Base-by-base conservation (phyloP, 345 rosid genomes). In the Lenwebbia sp. region DNA sequence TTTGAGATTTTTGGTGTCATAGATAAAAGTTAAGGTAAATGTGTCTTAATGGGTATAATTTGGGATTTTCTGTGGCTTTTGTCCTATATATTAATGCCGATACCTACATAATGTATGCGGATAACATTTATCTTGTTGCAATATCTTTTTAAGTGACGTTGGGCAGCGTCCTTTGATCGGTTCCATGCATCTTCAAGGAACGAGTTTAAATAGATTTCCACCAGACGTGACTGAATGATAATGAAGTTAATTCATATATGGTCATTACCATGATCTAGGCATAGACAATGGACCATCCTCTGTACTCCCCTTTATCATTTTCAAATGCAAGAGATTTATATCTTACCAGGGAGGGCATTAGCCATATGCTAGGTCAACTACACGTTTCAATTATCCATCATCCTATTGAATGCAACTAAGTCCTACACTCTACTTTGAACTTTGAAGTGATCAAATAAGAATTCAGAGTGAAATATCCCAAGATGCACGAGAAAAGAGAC, bases 341-440 rank as follows among this genome's bases (percentile, higher is more conserved):
- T 3, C 19, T 65, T 33, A 65, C 40, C 40, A 21, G 13, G 25
- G 44, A 65, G 78, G 78, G 13, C 78, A 33, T 65, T 33, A 33
- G 19, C 40, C 23, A 33, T n/a, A n/a, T 17, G 44, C 6, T 1
- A 17, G 13, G 76, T 65, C 23, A 65, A 65, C 6, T 65, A 8
- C 21, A 65, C 25, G n/a, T 65, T 17, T 65, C 17, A 13, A 65
- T 33, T 33, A 4, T 65, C 40, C 44, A 65, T 15, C 44, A 33
- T 33, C 25, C 4, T 19, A n/a, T n/a, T n/a, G n/a, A n/a, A n/a
- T n/a, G n/a, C n/a, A 2, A 37, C 2, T 0, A 33, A 17, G 44
- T 65, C 41, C 3, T 17, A 9, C 25, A 8, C 76, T 9, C 10
- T 17, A 33, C 6, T 65, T 65, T n/a, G n/a, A n/a, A n/a, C n/a